A percentile compares a stretch with the other conserved stretches of the same genome.
Evolutionary conservation across 306 rosid genomes (phyloP).

Genomic region (Aeschynomene evenia): DNA sequence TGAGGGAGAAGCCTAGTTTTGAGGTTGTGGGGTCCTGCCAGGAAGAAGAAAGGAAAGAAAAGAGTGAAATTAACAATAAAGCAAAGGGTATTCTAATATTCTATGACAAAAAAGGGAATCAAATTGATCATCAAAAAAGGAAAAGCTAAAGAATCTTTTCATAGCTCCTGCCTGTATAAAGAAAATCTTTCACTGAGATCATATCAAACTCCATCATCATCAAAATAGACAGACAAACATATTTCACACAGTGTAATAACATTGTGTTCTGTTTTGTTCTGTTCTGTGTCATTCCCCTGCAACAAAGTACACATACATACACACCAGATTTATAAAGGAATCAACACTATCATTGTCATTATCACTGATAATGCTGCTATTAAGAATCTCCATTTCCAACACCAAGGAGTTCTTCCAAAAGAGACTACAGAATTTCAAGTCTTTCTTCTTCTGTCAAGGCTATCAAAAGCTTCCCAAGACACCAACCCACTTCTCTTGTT

Average conservation of each 20-base stretch:
- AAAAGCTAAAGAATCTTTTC: conserved; percentile 43
- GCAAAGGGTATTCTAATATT: conserved; percentile 19
- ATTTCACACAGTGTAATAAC: neutral
- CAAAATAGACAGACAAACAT: conserved; percentile 13
- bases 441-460: conserved; percentile 52
- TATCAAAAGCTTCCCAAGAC: conserved; percentile 76
- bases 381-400: conserved; percentile 57
- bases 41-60: conserved; percentile 31
- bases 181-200: conserved; percentile 37
- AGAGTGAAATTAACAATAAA: conserved; percentile 31
- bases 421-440: conserved; percentile 55
- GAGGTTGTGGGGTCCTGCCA: conserved; percentile 32
- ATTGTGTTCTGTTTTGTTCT: too few species aligned
- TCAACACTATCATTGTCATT: neutral
- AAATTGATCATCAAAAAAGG: neutral
- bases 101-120: conserved; percentile 20
- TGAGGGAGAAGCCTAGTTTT: neutral
- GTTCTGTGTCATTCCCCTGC: conserved; percentile 11
- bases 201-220: conserved; percentile 26
- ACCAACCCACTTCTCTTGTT: conserved; percentile 35
- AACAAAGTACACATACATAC: conserved; percentile 17
- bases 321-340: neutral
- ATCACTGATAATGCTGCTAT: conserved; percentile 51
- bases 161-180: conserved; percentile 59
- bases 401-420: conserved; percentile 71